Evolutionary conservation across 768 basidiomycete species (phyloP), one percentile per base, ranked within the genome.

Genomic region (Tricholoma matsutake): DNA sequence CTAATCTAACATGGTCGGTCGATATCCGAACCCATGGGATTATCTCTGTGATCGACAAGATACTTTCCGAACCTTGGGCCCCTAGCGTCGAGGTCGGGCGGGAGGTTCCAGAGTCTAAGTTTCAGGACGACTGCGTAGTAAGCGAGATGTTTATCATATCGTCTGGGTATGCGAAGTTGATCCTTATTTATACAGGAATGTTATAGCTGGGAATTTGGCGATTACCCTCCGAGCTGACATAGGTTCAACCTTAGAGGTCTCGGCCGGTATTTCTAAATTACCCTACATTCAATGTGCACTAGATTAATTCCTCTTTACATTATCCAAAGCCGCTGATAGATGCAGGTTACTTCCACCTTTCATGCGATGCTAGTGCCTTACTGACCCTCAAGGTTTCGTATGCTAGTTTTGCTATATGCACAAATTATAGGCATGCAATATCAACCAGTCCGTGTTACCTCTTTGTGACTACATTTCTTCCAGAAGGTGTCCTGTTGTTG

Each of bases 1-100:
- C 86, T 2, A 86, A 92, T 66, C 78, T 89, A 3, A 86, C 88
- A 3, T 99, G 96, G 96, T 63, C 84, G 1, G 93, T 94, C 28
- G 86, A 94, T 69, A 71, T 97, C 45, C 84, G 92, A 25, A 90
- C 79, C 2, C 95, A 97, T 65, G 80, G 85, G 4, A 95, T 97
- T 64, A 85, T 86, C 28, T 85, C 78, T 54, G 82, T 96, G 47
- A 91, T 96, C 64, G 89, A 94, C 60, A 81, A 81, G 57, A 62
- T 96, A 18, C 76, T 96, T 56, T 79, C 76, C 3, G 73, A 86
- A 41, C 88, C 89, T 2, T 96, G 95, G 94, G 71, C 77, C 1
- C 78, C 87, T 4, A 84, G 85, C 55, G 72, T 76, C n/a, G 86
- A 85, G 57, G 71, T 71, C 6, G 89, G 85, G 2, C 78, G 85